A percentile compares a stretch with the other conserved stretches of the same genome.
Conservation (phyloP, 2,329 filamentous ascomycete species). For the Apiospora kogelbergensis region DNA sequence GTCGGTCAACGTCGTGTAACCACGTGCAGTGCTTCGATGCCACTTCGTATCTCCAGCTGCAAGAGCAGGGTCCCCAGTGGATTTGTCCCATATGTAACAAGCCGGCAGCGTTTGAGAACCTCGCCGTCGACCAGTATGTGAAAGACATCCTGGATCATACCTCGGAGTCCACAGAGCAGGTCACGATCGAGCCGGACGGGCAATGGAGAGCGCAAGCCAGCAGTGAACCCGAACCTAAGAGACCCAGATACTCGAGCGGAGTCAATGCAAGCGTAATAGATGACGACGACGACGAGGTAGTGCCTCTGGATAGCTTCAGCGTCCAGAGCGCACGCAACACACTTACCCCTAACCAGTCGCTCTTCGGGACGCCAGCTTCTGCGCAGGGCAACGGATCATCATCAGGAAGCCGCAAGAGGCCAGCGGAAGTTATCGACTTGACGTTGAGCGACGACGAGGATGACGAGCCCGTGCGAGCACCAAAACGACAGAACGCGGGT, state of each 20-base stretch:
- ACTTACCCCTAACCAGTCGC: constrained; percentile 37
- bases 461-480: constrained; percentile 39
- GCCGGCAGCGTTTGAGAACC: constrained; percentile 71
- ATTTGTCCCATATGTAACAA: constrained; percentile 93
- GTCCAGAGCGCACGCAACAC: constrained; percentile 32
- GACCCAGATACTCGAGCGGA: constrained; percentile 18
- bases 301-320: constrained; percentile 46
- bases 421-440: constrained; percentile 53
- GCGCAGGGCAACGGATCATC: constrained; percentile 9
- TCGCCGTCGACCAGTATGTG: constrained; percentile 88
- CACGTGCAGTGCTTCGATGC: constrained; percentile 97
- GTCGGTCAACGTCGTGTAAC: constrained; percentile 75
- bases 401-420: constrained; percentile 21
- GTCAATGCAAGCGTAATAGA: constrained; percentile 24
- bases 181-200: constrained; percentile 86
- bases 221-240: constrained; percentile 30
- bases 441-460: constrained; percentile 54
- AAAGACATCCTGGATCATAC: constrained; percentile 81
- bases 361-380: constrained; percentile 19
- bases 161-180: constrained; percentile 70
- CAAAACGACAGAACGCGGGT: constrained; percentile 42
- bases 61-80: constrained; percentile 97
- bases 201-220: constrained; percentile 59
- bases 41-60: constrained; percentile 85
- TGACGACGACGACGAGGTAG: constrained; percentile 52